Conservation (phyloP, 2,329 filamentous ascomycete species). For the Sporothrix humicola region DNA sequence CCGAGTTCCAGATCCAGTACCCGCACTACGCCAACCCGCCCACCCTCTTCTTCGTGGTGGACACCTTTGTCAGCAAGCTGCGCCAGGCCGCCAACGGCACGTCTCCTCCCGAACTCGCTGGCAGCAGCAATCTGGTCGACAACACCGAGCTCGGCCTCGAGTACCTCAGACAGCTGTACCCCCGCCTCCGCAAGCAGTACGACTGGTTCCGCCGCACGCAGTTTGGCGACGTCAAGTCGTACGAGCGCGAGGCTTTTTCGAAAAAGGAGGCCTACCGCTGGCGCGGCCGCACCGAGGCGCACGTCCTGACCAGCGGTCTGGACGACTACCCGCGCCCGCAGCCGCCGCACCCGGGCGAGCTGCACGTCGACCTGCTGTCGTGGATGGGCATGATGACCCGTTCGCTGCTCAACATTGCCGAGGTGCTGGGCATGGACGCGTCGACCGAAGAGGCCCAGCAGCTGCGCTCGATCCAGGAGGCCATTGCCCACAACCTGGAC, state of each 20-base stretch:
- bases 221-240: constrained; percentile 84
- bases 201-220: constrained; percentile 96
- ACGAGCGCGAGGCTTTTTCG: constrained; percentile 87
- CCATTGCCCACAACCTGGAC: constrained; percentile 83
- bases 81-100: constrained; percentile 59
- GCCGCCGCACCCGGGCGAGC: constrained; percentile 91
- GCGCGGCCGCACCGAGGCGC: constrained; percentile 84
- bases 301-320: constrained; percentile 89
- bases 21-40: constrained; percentile 97
- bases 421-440: constrained; percentile 66
- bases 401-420: constrained; percentile 80
- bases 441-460: constrained; percentile 73
- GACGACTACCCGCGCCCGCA: constrained; percentile 96
- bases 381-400: constrained; percentile 98
- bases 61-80: constrained; percentile 81
- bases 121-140: constrained; percentile 69
- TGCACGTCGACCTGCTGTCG: constrained; percentile 91
- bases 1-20: constrained; percentile 93
- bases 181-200: constrained; percentile 85
- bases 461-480: constrained; percentile 73
- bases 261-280: constrained; percentile 93
- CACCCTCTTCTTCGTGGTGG: constrained; percentile 88
- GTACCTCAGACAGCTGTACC: constrained; percentile 80
- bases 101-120: constrained; percentile 47
- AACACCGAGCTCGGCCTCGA: constrained; percentile 70